Base-by-base conservation (phyloP, 768 basidiomycete species). In the Tulasnella calospora region DNA sequence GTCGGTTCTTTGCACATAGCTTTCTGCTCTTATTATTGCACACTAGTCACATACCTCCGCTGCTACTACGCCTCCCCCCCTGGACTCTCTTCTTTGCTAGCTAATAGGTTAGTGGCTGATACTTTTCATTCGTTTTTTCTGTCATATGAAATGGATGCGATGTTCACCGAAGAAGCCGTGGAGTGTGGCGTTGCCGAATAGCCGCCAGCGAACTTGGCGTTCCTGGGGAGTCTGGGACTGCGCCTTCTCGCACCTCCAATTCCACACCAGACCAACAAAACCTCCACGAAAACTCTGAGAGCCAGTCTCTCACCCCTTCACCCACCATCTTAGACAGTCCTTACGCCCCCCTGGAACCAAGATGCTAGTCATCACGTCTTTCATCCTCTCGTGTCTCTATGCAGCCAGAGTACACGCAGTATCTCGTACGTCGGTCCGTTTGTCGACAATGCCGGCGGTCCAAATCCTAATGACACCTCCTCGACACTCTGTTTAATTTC, bases 351-450 rank as follows among this genome's bases (percentile, higher is more conserved):
- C 71, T 5, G 33, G 21, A 27, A 36, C 6, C 35, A 38, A 76
- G 74, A 76, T 76, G 74, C 74, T 55, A 76, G 74, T 55, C 74
- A 76, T 76, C 74, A 47, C 55, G 7, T 55, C 74, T 23, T 61
- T 76, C 55, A 15, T 76, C 36, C 51, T 57, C 35, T 38, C 51
- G 6, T 76, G 27, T 38, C 36, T 71, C 71, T 44, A 71, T n/a
- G 73, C 47, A n/a, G 73, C 73, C 19, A 41, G 73, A 51, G 73
- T 74, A 4, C 47, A 47, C 73, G 73, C 35, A 8, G 38, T 57
- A 38, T 74, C 44, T 23, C 73, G 41, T 57, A 47, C 9, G 73
- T 47, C 33, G 21, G 44, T 21, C 30, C 70, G 38, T 8, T 40
- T 8, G 21, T 40, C 57, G 57, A 12, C 21, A 8, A 61, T 61